Evolutionary conservation across 2,329 filamentous ascomycete species (phyloP).

Genomic region (Beauveria sp.): DNA sequence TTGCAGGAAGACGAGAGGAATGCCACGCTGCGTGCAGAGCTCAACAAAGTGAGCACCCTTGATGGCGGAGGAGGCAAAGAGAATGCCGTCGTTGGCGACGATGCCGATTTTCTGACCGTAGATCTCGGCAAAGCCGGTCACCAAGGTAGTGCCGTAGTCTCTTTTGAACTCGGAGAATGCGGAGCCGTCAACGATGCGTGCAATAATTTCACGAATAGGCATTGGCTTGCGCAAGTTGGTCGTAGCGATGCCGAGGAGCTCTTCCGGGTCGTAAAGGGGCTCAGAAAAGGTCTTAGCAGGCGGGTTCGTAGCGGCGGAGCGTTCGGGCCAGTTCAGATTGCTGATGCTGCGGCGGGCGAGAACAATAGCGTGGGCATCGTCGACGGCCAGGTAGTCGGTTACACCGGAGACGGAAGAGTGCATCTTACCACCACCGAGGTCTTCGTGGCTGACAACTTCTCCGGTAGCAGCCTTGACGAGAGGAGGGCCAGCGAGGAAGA

Average conservation of each 20-base stretch:
- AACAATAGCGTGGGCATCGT: conserved; percentile 85
- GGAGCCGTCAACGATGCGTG: conserved; percentile 84
- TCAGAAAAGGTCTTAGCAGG: conserved; percentile 52
- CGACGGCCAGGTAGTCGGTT: conserved; percentile 88
- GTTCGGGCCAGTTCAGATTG: conserved; percentile 81
- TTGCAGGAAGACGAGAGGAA: conserved; percentile 88
- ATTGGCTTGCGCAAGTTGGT: conserved; percentile 84
- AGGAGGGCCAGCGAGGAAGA: conserved; percentile 91
- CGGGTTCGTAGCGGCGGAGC: conserved; percentile 28
- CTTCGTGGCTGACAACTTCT: conserved; percentile 83
- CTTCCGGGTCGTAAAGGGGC: conserved; percentile 70
- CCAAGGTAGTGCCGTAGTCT: conserved; percentile 78
- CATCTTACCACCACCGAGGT: conserved; percentile 81
- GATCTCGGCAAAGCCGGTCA: conserved; percentile 86
- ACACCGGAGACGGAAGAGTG: conserved; percentile 90
- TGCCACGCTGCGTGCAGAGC: conserved; percentile 80
- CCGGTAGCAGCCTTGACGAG: conserved; percentile 94
- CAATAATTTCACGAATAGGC: conserved; percentile 83
- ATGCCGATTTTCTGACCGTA: conserved; percentile 89
- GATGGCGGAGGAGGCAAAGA: conserved; percentile 80
- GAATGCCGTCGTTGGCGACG: conserved; percentile 90
- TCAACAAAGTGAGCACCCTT: conserved; percentile 98
- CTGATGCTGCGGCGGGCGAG: conserved; percentile 75
- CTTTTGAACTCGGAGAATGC: conserved; percentile 93
- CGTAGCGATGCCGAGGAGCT: conserved; percentile 81